Conservation (phyloP, 495 filamentous ascomycete species). For the Podospora tetraspora region DNA sequence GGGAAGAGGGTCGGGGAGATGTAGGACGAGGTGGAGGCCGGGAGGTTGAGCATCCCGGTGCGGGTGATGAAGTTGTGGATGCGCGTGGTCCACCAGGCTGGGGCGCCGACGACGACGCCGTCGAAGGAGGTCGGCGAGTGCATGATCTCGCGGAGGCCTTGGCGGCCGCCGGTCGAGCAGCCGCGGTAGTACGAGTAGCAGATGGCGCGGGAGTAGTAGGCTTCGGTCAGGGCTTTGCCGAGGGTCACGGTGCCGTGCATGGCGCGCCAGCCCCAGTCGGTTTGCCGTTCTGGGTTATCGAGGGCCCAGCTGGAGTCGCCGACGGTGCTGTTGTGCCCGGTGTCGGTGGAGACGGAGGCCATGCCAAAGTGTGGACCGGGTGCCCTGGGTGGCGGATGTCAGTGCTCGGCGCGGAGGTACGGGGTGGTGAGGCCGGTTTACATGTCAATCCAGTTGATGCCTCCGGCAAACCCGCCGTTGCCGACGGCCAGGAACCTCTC, state of each 20-base stretch:
- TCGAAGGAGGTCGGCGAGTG: conserved; percentile 54
- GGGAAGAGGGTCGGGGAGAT: conserved; percentile 47
- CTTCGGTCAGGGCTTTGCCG: conserved; percentile 34
- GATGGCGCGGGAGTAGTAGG: background rate
- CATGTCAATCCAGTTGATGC: background rate
- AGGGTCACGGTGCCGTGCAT: conserved; percentile 44
- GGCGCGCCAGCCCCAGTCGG: conserved; percentile 44
- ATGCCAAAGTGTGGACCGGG: background rate
- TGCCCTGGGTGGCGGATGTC: background rate
- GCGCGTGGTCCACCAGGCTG: background rate
- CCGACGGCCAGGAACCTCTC: background rate
- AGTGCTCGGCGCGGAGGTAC: background rate
- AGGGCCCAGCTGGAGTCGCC: conserved; percentile 23
- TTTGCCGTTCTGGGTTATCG: conserved; percentile 31
- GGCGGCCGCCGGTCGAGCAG: conserved; percentile 54
- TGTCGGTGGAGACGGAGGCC: background rate
- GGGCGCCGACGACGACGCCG: conserved; percentile 39
- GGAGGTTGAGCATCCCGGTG: background rate
- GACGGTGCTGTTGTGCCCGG: background rate
- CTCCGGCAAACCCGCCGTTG: background rate
- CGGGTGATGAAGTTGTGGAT: background rate
- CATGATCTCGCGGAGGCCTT: conserved; percentile 49
- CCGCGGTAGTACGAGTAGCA: conserved; percentile 42
- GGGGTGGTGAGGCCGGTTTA: background rate
- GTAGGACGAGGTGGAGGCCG: conserved; percentile 44